These are phyloP conservation scores for Pseudogymnoascus sp. DNA, from an alignment of 2,329 filamentous ascomycete genomes.

Conservation along the genomic window DNA sequence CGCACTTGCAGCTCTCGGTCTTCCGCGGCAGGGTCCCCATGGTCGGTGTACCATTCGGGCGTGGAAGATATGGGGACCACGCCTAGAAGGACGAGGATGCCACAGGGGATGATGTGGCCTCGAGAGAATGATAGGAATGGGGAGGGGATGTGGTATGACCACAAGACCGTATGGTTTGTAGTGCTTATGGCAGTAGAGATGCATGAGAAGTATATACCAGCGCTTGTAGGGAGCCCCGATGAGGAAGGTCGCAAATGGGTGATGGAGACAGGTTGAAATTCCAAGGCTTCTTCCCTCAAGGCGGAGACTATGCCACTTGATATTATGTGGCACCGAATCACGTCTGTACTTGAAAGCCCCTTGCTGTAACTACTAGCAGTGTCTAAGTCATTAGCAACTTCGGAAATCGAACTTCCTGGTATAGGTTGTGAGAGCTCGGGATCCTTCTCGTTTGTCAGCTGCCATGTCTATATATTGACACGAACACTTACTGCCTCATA, in stretches of 20 bases:
- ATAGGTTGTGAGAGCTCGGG: not conserved
- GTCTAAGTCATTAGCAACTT: not conserved
- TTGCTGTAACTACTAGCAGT: not conserved
- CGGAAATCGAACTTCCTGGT: not conserved
- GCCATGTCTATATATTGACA: too few species aligned
- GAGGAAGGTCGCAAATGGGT: slow-evolving; percentile 17
- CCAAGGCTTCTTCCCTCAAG: not conserved
- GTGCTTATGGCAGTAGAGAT: slow-evolving; percentile 48
- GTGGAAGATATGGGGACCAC: slow-evolving; percentile 43
- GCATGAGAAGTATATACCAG: slow-evolving; percentile 49
- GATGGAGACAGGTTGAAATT: slow-evolving; percentile 17
- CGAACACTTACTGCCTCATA: not conserved
- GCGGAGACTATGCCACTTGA: not conserved
- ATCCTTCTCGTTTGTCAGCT: not conserved
- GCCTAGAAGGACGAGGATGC: slow-evolving; percentile 47
- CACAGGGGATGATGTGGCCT: slow-evolving; percentile 48
- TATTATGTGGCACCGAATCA: slow-evolving; percentile 2
- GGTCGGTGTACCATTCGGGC: slow-evolving; percentile 44
- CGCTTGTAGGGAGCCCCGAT: slow-evolving; percentile 16
- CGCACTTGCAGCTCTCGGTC: slow-evolving; percentile 32
- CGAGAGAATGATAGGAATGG: slow-evolving; percentile 42
- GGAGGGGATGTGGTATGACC: slow-evolving; percentile 51
- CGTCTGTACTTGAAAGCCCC: not conserved
- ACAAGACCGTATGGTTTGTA: slow-evolving; percentile 46
- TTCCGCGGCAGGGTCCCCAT: slow-evolving; percentile 30